Evolutionary conservation across 164 flowering plant species (phyloP), one percentile per base, ranked within the genome.

Genomic region (Aristolochia fimbriata): DNA sequence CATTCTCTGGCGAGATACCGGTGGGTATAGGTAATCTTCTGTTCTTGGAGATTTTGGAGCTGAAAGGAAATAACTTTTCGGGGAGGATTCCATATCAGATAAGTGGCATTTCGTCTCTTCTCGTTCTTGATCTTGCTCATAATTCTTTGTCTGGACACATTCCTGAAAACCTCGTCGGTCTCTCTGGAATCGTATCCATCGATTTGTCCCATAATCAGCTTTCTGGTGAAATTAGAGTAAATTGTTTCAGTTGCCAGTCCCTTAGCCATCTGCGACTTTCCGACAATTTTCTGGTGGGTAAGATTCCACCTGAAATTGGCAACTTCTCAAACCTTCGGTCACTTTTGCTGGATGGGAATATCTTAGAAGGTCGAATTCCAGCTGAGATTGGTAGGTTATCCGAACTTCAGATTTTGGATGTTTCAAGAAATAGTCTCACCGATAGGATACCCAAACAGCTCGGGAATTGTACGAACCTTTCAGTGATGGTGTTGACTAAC

Each of bases 341-440:
- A 10, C 66, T 87, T 47, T 67, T 82, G 68, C 71, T 87, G 6
- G 76, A 81, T 51, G 77, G 79, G 12, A 87, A 87, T 60, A 71
- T 80, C 22, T 61, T 87, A 12, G 78, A 81, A 70, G 89, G 84
- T 51, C 47, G 21, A 55, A 81, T 87, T 59, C 94, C 94, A 43
- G 64, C 65, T 0, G 80, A 80, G 71, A 71, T 87, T 27, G 88
- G 88, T 13, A 60, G 50, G 48, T 51, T 84, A 14, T 66, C 80
- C 0, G 74, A 84, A 53, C 94, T 87, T 47, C 66, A 69, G 43
- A 70, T 81, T 57, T 68, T 87, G 5, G 94, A 87, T 75, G 81
- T 87, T 60, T 84, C 90, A 15, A 72, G 86, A 15, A 87, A 87
- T 60, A 77, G 88, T 66, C 83, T 87, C 50, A 77, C 77, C 54